Percentiles rank a stretch among this genome's conserved stretches.
Conservation (phyloP, 2,329 filamentous ascomycete genomes). For the Graphilbum fragrans region DNA sequence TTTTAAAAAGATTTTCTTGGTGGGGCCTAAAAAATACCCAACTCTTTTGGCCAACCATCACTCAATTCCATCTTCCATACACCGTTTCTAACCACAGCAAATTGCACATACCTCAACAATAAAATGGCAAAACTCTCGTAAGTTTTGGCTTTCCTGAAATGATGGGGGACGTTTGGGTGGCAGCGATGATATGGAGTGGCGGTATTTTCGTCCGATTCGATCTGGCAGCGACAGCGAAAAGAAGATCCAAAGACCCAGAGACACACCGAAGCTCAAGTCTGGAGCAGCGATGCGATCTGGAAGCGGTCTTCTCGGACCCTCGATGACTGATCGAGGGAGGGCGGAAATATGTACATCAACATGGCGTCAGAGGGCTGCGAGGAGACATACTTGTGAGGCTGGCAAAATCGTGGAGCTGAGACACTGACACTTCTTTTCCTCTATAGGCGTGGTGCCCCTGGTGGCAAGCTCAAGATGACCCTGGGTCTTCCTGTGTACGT, state of each 20-base stretch:
- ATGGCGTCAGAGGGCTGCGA: no score
- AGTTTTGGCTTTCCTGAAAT: not conserved
- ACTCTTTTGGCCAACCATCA: not conserved
- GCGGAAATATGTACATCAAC: no score
- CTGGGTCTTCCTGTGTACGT: conserved; percentile 99
- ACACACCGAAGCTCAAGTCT: no score
- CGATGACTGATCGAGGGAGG: no score
- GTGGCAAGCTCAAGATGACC: conserved; percentile 99
- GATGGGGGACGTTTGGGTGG: no score
- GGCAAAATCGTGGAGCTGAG: not conserved
- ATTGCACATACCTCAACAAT: not conserved
- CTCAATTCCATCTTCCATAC: not conserved
- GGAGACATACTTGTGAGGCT: no score
- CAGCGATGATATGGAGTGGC: no score
- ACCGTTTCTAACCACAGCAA: not conserved
- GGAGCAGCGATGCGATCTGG: no score
- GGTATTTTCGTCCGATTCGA: no score
- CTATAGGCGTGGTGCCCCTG: conserved; percentile 71
- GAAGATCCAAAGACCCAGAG: no score
- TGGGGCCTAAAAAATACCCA: not conserved
- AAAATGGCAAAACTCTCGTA: not conserved
- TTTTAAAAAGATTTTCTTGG: not conserved
- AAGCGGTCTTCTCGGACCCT: no score
- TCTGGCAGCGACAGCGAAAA: no score
- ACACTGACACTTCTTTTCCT: not conserved